Percentiles rank a stretch among this genome's conserved stretches.
Conservation (phyloP, 2,329 filamentous ascomycete species). For the Phialocephala sp. region DNA sequence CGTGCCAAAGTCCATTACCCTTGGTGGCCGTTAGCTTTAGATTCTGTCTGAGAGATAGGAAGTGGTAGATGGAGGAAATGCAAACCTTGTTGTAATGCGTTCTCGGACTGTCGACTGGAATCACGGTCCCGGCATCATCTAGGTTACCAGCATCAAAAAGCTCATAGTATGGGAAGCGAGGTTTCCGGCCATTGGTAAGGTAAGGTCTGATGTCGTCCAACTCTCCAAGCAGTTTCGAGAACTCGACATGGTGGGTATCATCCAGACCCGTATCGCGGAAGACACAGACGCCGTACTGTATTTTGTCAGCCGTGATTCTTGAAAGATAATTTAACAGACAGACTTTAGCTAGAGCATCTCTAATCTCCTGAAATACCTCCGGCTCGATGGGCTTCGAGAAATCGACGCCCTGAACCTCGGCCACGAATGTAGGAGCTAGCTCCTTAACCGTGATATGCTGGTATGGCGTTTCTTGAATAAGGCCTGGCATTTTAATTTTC, state of each 20-base stretch:
- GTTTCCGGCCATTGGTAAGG: constrained; percentile 50
- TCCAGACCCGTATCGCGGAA: constrained; percentile 56
- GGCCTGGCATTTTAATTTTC: constrained; percentile 19
- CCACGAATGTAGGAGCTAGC: constrained; percentile 47
- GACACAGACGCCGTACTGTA: constrained; percentile 57
- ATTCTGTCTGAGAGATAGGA: constrained; percentile 37
- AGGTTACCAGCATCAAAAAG: constrained; percentile 65
- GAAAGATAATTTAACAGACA: neutral
- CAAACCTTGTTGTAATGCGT: constrained; percentile 31
- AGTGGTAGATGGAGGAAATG: constrained; percentile 41
- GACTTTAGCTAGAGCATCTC: constrained; percentile 46
- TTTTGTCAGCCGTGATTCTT: neutral
- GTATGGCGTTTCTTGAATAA: constrained; percentile 36
- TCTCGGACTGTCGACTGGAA: constrained; percentile 27
- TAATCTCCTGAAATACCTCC: constrained; percentile 45
- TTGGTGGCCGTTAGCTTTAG: constrained; percentile 5
- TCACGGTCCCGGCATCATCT: constrained; percentile 49
- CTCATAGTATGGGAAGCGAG: constrained; percentile 51
- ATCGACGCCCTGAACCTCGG: constrained; percentile 46
- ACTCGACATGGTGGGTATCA: constrained; percentile 57
- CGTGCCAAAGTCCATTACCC: constrained; percentile 57
- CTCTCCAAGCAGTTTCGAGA: constrained; percentile 57
- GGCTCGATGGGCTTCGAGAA: constrained; percentile 44
- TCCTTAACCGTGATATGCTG: constrained; percentile 42
- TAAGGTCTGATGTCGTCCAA: constrained; percentile 61